Percentiles rank a stretch among this genome's conserved stretches.
Conservation (phyloP, 2,329 filamentous ascomycete genomes). For the Stachybotrys elegans region DNA sequence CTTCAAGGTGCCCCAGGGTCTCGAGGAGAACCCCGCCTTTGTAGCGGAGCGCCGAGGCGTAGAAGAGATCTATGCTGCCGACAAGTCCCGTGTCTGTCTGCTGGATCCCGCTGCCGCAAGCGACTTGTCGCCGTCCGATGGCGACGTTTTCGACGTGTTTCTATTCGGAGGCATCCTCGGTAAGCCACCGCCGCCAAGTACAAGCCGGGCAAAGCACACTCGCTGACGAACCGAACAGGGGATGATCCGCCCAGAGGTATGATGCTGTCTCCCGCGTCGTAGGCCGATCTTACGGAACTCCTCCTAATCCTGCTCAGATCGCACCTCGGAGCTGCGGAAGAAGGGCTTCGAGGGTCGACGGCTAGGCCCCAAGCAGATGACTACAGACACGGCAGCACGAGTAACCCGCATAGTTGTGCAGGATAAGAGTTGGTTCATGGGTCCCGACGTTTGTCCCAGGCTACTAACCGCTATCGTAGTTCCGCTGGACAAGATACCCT, state of each 20-base stretch:
- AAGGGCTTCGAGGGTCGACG: conserved; percentile 88
- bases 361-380: conserved; percentile 93
- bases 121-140: conserved; percentile 81
- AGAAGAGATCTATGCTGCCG: conserved; percentile 71
- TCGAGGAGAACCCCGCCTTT: conserved; percentile 56
- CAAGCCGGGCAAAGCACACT: no score
- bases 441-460: no score
- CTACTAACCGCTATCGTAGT: conserved; percentile 43
- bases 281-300: not conserved
- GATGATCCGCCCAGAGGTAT: conserved; percentile 90
- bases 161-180: conserved; percentile 94
- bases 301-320: conserved; percentile 52
- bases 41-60: conserved; percentile 72
- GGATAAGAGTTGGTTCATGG: conserved; percentile 73
- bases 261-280: conserved; percentile 21
- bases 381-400: conserved; percentile 92
- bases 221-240: no score
- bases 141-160: conserved; percentile 79
- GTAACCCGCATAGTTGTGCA: conserved; percentile 88
- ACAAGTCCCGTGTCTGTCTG: conserved; percentile 76
- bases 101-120: conserved; percentile 79
- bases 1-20: conserved; percentile 58
- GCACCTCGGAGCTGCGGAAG: conserved; percentile 89
- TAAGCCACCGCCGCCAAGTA: no score
- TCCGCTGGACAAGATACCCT: conserved; percentile 71